A percentile compares a stretch with the other conserved stretches of the same genome.
Evolutionary conservation across 768 basidiomycete species (phyloP).

Genomic region (Dacryopinax spathularia): DNA sequence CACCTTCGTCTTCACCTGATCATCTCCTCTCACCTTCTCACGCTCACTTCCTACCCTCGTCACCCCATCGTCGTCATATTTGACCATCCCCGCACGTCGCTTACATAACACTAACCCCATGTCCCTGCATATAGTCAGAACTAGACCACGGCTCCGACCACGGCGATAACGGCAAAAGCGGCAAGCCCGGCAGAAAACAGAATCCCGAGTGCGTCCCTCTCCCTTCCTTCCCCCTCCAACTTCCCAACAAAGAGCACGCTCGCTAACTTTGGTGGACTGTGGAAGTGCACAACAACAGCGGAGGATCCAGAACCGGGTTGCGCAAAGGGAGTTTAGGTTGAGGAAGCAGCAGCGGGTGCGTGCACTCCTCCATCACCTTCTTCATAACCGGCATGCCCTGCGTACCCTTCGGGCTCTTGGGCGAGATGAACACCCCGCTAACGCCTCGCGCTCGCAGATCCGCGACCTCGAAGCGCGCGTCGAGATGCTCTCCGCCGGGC

Average conservation of each 20-base stretch:
- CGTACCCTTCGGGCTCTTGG: neutral
- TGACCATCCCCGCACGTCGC: no score
- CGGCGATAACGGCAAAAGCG: neutral
- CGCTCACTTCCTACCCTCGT: slow-evolving; percentile 14
- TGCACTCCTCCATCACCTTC: no score
- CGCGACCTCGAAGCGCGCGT: slow-evolving; percentile 89
- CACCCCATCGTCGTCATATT: neutral
- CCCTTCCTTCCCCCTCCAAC: slow-evolving; percentile 5
- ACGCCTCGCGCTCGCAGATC: slow-evolving; percentile 39
- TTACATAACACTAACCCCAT: no score
- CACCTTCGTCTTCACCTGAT: neutral
- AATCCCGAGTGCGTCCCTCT: neutral
- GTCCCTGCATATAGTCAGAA: neutral
- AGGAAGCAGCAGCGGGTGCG: slow-evolving; percentile 77
- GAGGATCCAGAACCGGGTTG: slow-evolving; percentile 33
- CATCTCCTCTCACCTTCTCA: slow-evolving; percentile 17
- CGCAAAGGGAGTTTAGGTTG: slow-evolving; percentile 82
- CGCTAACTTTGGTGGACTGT: neutral
- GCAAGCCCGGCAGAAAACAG: neutral
- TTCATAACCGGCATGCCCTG: slow-evolving; percentile 13
- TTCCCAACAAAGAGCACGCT: neutral
- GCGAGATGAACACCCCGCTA: neutral
- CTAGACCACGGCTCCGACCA: neutral
- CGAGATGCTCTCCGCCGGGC: slow-evolving; percentile 83
- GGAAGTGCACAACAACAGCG: slow-evolving; percentile 10